Evolutionary conservation across 352 stramenopile genomes (phyloP).

Genomic region (Phytophthora kernoviae): DNA sequence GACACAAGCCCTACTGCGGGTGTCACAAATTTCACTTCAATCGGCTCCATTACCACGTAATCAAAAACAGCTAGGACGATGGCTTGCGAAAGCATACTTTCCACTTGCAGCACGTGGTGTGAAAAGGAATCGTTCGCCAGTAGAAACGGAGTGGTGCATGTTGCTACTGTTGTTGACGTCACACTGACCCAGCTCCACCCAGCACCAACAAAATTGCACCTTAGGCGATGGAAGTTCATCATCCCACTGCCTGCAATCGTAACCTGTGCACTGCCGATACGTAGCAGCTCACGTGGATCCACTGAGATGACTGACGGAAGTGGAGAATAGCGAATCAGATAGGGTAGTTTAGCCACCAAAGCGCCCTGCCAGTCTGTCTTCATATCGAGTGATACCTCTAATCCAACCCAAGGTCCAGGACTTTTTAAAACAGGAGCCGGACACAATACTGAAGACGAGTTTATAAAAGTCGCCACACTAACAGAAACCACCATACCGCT

Average conservation of each 20-base stretch:
- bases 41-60: constrained; percentile 24
- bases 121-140: constrained; percentile 15
- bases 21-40: constrained; percentile 22
- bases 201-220: constrained; percentile 31
- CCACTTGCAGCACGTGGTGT: constrained; percentile 24
- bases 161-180: constrained; percentile 12
- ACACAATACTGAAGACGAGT: constrained; percentile 33
- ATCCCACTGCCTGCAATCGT: constrained; percentile 26
- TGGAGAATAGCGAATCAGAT: constrained; percentile 38
- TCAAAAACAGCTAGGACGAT: constrained; percentile 27
- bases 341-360: constrained; percentile 7
- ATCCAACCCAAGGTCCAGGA: constrained; percentile 31
- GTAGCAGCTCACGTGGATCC: constrained; percentile 14
- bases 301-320: constrained; percentile 29
- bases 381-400: constrained; percentile 28
- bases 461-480: constrained; percentile 22
- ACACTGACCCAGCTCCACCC: constrained; percentile 19
- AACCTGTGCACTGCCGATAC: constrained; percentile 17
- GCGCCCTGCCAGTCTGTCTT: not conserved
- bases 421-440: constrained; percentile 28
- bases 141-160: constrained; percentile 25
- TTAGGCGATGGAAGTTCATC: constrained; percentile 26
- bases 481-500: constrained; percentile 8
- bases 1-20: constrained; percentile 17
- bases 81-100: constrained; percentile 19